Base-by-base conservation (phyloP, 352 stramenopile species). In the Poterioochromonas sp. region DNA sequence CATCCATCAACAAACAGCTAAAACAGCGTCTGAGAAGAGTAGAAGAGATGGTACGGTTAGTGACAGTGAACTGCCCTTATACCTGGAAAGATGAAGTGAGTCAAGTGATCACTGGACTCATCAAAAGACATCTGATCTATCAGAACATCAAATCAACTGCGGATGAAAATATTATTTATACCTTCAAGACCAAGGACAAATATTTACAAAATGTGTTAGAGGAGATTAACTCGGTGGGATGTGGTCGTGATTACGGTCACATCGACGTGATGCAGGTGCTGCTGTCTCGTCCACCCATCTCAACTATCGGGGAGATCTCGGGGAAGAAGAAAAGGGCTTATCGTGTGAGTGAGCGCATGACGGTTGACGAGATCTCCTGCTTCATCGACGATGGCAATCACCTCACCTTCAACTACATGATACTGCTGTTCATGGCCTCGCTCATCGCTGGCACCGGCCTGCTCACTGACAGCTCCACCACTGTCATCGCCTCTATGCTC, bases 401-500 rank as follows among this genome's bases (percentile, higher is more conserved):
- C n/a, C 29, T 68, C 29, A 68, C 15, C 22, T 68, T 68, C 41
- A n/a, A 68, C 41, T 68, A 29, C n/a, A 11, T 68, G 5, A 32
- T 26, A 11, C 35, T 43, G 5, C 22, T 68, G 29, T 3, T 43
- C 1, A 68, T 40, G 29, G 58, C 58, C 5, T 37, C 15, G 39
- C 3, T 68, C 0, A 68, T 68, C 41, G 58, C 58, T 22, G 58
- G 58, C 8, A 26, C 15, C 41, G 58, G 58, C 1, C 35, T 78
- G 11, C 26, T 43, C 3, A n/a, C n/a, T n/a, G n/a, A 78, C 32
- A 78, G 0, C 34, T 29, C 64, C 1, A 53, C 37, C 22, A 54
- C 37, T 2, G 64, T 86, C 51, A 83, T 86, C 15, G 83, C 83
- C 12, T 84, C 79, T 20, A 87, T 87, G 84, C 77, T 87, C 12